Evolutionary conservation across 108 stramenopile species (phyloP), one percentile per base, ranked within the genome.

Genomic region (Asterionellopsis glacialis): DNA sequence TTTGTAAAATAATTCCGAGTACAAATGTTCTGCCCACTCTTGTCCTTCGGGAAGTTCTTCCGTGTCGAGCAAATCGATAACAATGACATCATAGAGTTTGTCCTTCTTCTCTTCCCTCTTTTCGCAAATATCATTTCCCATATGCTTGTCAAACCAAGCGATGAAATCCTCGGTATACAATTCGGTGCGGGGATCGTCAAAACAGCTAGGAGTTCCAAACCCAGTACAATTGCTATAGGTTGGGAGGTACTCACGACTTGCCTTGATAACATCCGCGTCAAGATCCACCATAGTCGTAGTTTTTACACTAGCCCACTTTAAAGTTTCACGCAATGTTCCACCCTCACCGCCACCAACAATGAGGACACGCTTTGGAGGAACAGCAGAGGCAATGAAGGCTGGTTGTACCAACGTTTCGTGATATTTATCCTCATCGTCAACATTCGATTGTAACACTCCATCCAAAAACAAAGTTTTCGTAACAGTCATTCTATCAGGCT

Each of bases 331-430:
- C 47, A 93, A 51, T 0, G 82, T 85, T 18, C 87, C 84, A 62
- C 91, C 91, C 59, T 89, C 85, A 16, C 88, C 91, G 24, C 85
- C 84, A 38, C 88, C 91, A 54, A 93, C 65, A 48, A 93, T 83
- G 15, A 79, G 84, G 10, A 88, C 84, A 0, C 81, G 65, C 51
- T 61, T 66, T 11, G 91, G 91, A 70, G 95, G 94, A 56, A 82
- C 67, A 11, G 88, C 66, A 60, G 95, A 94, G 16, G 85, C 60
- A 51, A 97, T 81, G 90, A 97, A 91, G 27, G 88, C 94, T 40
- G 96, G 93, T 67, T 97, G 96, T 6, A 97, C 94, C 21, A 97
- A 76, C 13, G 83, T 55, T 69, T 97, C 96, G 70, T 97, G 96
- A 58, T 88, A 93, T 67, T 70, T 55, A 0, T 63, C 77, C 47